Evolutionary conservation across 352 stramenopile species (phyloP).

Genomic region (Globisporangium middletonii): DNA sequence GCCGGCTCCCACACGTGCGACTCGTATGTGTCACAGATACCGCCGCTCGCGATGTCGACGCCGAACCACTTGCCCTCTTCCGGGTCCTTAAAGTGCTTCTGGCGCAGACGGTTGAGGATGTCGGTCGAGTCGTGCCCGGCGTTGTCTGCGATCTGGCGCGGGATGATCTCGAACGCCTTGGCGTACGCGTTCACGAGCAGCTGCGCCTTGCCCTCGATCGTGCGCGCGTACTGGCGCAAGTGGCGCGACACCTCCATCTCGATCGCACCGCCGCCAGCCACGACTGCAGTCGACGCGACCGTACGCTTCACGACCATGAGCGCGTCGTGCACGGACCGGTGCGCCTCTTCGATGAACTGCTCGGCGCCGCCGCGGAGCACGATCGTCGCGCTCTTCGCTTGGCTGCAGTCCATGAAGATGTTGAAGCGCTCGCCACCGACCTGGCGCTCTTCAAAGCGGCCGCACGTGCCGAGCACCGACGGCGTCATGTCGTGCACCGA

Average conservation of each 20-base stretch:
- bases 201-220: constrained; percentile 97
- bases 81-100: constrained; percentile 94
- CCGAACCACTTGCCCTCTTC: constrained; percentile 95
- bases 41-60: constrained; percentile 96
- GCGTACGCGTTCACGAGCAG: constrained; percentile 95
- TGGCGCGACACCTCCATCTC: constrained; percentile 92
- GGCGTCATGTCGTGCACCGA: constrained; percentile 90
- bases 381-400: constrained; percentile 95
- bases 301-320: constrained; percentile 98
- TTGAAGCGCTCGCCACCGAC: constrained; percentile 98
- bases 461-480: constrained; percentile 93
- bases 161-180: constrained; percentile 98
- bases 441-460: constrained; percentile 96
- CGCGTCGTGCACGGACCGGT: constrained; percentile 97
- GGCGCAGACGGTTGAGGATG: constrained; percentile 94
- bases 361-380: constrained; percentile 96
- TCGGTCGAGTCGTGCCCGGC: constrained; percentile 98
- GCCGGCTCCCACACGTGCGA: constrained; percentile 98
- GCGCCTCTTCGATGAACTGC: constrained; percentile 98
- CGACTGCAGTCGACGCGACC: constrained; percentile 88
- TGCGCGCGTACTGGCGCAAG: constrained; percentile 89
- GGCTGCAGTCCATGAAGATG: constrained; percentile 96
- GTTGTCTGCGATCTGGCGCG: constrained; percentile 97
- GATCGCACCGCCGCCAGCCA: constrained; percentile 90
- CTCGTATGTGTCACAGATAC: constrained; percentile 97